Conservation (phyloP, 495 filamentous ascomycete species). For the Cenococcum geophilum region DNA sequence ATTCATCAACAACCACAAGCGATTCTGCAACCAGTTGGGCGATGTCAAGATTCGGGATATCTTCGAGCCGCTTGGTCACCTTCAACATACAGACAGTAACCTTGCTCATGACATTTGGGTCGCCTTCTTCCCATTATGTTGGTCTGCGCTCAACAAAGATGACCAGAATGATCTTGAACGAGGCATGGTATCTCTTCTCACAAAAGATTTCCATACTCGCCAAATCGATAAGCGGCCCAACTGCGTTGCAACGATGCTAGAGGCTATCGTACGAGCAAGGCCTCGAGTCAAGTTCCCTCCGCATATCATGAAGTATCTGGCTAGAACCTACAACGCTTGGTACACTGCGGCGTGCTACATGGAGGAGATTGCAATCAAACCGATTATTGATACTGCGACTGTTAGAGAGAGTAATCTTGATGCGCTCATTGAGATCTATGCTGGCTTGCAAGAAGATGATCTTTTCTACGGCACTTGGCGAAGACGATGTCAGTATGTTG, state of each 20-base stretch:
- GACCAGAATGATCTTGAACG: conserved; percentile 88
- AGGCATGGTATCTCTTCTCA: conserved; percentile 76
- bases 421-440: conserved; percentile 84
- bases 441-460: conserved; percentile 85
- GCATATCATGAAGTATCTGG: conserved; percentile 90
- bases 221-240: conserved; percentile 93
- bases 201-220: conserved; percentile 89
- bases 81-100: conserved; percentile 80
- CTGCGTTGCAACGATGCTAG: conserved; percentile 82
- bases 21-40: conserved; percentile 74
- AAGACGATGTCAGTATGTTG: conserved; percentile 86
- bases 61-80: conserved; percentile 83
- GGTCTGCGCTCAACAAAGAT: conserved; percentile 80
- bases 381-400: conserved; percentile 71
- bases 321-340: conserved; percentile 89
- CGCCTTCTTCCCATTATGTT: conserved; percentile 82
- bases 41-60: conserved; percentile 82
- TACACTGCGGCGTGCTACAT: conserved; percentile 80
- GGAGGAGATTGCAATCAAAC: conserved; percentile 75
- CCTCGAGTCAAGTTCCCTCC: conserved; percentile 88
- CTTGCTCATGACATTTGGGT: conserved; percentile 87
- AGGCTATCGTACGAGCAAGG: conserved; percentile 71
- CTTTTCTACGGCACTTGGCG: conserved; percentile 98
- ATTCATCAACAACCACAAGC: conserved; percentile 67
- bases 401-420: conserved; percentile 93